Evolutionary conservation across 2,329 filamentous ascomycete species (phyloP).

Genomic region (Fulvia fulva): DNA sequence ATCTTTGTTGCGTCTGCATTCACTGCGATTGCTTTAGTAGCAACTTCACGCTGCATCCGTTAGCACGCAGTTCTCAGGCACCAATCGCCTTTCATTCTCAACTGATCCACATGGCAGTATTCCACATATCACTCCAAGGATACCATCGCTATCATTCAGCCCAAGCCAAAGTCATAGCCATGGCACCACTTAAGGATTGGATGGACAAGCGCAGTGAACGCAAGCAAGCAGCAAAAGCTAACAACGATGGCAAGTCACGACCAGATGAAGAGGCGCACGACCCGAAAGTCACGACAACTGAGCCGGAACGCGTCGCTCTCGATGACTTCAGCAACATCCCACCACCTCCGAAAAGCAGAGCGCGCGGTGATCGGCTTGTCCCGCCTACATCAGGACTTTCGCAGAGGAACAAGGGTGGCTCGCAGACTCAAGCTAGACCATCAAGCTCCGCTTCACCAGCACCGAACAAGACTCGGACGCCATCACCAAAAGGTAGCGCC

Average conservation of each 20-base stretch:
- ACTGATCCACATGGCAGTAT: not conserved
- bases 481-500: conserved; percentile 1
- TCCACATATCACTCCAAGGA: not conserved
- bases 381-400: not conserved
- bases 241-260: not conserved
- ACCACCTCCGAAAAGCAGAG: not conserved
- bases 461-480: not conserved
- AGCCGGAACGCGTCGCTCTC: not conserved
- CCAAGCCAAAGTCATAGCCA: not conserved
- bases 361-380: not conserved
- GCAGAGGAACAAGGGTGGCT: not conserved
- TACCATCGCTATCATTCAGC: not conserved
- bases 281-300: not conserved
- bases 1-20: not conserved
- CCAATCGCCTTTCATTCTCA: not conserved
- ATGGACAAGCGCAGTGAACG: not conserved
- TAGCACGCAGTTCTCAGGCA: not conserved
- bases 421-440: not conserved
- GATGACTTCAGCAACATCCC: conserved; percentile 5
- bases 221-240: not conserved
- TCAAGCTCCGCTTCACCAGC: not conserved
- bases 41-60: not conserved
- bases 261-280: not conserved
- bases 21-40: not conserved
- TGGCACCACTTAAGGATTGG: not conserved